Base-by-base conservation (phyloP, 176 grass and related monocot species). In the Phoenix roebelenii region DNA sequence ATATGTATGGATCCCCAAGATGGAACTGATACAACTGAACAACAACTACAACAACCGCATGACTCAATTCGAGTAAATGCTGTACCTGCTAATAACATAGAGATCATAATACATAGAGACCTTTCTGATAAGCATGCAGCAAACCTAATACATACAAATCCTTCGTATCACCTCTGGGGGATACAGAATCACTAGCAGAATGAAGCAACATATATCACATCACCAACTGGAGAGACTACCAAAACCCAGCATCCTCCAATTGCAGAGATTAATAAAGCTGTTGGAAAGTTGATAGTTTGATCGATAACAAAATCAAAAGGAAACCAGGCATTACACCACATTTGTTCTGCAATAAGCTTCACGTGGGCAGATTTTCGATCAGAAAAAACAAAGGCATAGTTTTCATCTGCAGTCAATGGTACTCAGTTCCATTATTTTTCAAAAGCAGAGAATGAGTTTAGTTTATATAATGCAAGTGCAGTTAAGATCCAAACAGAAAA, bases 301-400 rank as follows among this genome's bases (percentile, higher is more conserved):
- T 76, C 19, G 17, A 54, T 59, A 70, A 54, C 14, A 66, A 65
- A 84, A 77, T 77, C 75, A 82, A 83, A 87, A 77, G 25, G 68
- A 30, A 67, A 74, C 61, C 65, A 83, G 58, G 30, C 67, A 54
- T 49, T 16, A 68, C 79, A 20, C 55, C 79, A 59, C 35, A 64
- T 53, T 83, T 74, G 20, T 79, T 88, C 76, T 80, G 76, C 71
- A 85, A 65, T 51, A 83, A 85, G 57, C 64, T 79, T 65, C 59
- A 69, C 53, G 63, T 81, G 71, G 70, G 77, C 65, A 94, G 84
- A 84, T 77, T 63, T 61, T 61, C 3, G 58, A 66, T 71, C 70
- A 72, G 48, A 63, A 79, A 69, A 74, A 71, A 79, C 69, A 54
- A 44, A 35, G 35, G 22, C 18, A 30, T 69, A 57, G 5, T 54